A percentile compares a stretch with the other conserved stretches of the same genome.
phyloP scores from a whole-genome alignment of 2,329 filamentous ascomycete species.

The Achaetomium macrosporum region DNA sequence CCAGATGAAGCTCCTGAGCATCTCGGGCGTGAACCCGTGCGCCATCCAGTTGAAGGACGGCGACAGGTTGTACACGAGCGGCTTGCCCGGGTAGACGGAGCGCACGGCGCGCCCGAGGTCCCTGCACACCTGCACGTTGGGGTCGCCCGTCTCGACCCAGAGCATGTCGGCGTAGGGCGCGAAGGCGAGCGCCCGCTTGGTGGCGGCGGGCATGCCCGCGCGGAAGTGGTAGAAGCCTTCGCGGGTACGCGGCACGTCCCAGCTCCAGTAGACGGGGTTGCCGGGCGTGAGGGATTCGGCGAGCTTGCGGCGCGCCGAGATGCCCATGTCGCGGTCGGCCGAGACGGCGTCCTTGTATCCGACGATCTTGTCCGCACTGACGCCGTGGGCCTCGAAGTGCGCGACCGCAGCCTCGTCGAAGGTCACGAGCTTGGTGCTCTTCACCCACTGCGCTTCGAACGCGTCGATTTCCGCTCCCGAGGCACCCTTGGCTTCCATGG shows the following conservation, averaged over 20 bases:
- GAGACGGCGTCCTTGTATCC: conserved; percentile 59
- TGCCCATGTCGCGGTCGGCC: conserved; percentile 65
- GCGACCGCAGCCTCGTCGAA: conserved; percentile 85
- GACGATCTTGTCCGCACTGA: conserved; percentile 55
- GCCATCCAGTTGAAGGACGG: conserved; percentile 99
- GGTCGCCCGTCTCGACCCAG: conserved; percentile 94
- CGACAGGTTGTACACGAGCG: conserved; percentile 91
- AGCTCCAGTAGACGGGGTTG: conserved; percentile 67
- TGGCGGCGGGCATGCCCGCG: conserved; percentile 77
- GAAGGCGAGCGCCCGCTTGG: conserved; percentile 87
- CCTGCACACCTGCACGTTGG: conserved; percentile 66
- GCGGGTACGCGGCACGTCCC: conserved; percentile 86
- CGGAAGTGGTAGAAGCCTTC: conserved; percentile 93
- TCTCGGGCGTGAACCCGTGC: conserved; percentile 80
- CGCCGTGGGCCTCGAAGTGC: conserved; percentile 64
- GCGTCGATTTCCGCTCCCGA: conserved; percentile 73
- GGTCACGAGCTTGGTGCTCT: conserved; percentile 74
- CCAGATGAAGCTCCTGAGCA: conserved; percentile 90
- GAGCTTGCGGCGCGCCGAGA: conserved; percentile 68
- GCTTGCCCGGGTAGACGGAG: conserved; percentile 65
- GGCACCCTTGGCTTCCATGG: conserved; percentile 79
- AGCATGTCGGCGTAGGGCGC: conserved; percentile 89
- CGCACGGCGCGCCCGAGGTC: conserved; percentile 74
- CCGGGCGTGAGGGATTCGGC: conserved; percentile 62
- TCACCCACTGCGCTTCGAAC: conserved; percentile 85